Evolutionary conservation across 1,284 basidiomycete species (phyloP).

Genomic region (Marasmius fiardii): DNA sequence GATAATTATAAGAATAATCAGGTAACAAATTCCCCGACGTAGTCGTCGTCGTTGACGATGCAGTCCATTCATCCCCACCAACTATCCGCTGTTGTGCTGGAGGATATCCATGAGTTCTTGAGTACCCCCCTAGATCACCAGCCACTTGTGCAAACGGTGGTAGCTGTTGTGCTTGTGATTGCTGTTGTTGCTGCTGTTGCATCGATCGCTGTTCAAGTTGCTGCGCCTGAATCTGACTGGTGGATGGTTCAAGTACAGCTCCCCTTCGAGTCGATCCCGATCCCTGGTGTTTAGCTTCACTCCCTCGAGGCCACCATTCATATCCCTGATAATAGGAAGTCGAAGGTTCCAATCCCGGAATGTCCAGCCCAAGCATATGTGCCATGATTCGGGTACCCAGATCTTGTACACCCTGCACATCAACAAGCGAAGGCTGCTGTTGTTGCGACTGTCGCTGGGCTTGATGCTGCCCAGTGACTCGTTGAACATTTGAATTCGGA

Average conservation of each 20-base stretch:
- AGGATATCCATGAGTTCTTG: neutral
- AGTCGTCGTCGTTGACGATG: neutral
- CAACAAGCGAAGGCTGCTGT: conserved; percentile 22
- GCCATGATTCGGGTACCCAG: conserved; percentile 61
- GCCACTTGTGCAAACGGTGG: neutral
- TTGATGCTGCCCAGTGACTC: too few relatives aligned
- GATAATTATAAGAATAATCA: conserved; percentile 11
- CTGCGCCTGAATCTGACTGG: neutral
- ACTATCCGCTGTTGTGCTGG: too few relatives aligned
- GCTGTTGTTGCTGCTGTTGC: conserved; percentile 1
- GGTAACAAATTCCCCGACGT: neutral
- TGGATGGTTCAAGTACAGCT: neutral
- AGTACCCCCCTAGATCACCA: neutral
- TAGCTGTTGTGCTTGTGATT: neutral
- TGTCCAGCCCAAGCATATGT: conserved; percentile 65
- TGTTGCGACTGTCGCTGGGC: too few relatives aligned
- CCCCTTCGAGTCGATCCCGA: neutral
- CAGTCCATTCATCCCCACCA: conserved; percentile 5
- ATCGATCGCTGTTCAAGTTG: neutral
- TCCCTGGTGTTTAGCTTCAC: conserved; percentile 19
- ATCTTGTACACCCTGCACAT: conserved; percentile 57
- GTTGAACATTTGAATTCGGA: too few relatives aligned
- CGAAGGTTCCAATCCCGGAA: conserved; percentile 57
- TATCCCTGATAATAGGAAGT: conserved; percentile 67
- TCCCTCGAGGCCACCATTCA: conserved; percentile 67